Evolutionary conservation across 129 eudicot genomes (phyloP), one percentile per base, ranked within the genome.

Genomic region (Rutidosis leptorrhynchoides): DNA sequence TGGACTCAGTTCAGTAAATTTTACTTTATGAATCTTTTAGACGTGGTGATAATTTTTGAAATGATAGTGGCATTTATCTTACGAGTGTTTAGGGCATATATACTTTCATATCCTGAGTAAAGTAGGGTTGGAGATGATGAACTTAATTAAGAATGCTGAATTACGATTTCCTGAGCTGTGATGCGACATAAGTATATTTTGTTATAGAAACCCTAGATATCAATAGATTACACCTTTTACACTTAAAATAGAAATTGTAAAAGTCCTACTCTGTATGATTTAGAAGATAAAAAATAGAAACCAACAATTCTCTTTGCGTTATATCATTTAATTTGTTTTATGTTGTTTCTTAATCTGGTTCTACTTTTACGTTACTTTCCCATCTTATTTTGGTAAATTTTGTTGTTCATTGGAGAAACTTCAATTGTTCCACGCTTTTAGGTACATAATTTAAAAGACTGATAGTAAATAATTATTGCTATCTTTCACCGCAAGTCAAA

Each of bases 201-300:
- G 15, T 20, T 26, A 6, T 11, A 40, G 16, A 70, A 70, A 70
- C 22, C 49, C 9, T 20, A 70, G 15, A 27, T 70, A 28, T 48
- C 30, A 27, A 43, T 70, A 28, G 49, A 70, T 45, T 70, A 37
- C 59, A 26, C 32, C 29, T 8, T 15, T 5, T 14, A 70, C 20
- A 28, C 30, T 12, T 45, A 10, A 59, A 19, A 45, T 59, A 59
- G 1, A 70, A 70, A 45, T 42, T 26, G 8, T 49, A 17, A n/a
- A 15, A 49, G 55, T 49, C 0, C 5, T 49, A 14, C 17, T 16
- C 54, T 37, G 7, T 42, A 19, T 58, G 20, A 45, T 27, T 27
- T 40, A 29, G 23, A 27, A 70, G 12, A 45, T 45, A 70, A 70
- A 25, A 58, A 2, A 20, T 43, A 25, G 48, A 24, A 33, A 16